These are phyloP conservation scores for Cornus suecica DNA, from an alignment of 148 eudicot genomes.

Conservation along the genomic window DNA sequence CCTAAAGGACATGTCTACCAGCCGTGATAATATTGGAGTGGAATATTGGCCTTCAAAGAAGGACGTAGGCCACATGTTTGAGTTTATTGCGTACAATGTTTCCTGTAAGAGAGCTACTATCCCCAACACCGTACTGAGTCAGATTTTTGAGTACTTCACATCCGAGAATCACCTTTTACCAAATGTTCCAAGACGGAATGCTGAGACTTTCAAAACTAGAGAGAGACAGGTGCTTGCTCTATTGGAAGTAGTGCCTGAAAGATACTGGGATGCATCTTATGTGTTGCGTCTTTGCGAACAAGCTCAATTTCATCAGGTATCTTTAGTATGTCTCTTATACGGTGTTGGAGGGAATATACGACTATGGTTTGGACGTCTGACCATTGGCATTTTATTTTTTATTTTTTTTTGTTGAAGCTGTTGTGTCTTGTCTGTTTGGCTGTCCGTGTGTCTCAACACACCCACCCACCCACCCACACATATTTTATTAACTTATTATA, in stretches of 20 bases:
- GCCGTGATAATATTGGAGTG: constrained; percentile 31
- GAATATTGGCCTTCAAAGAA: constrained; percentile 76
- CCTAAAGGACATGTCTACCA: constrained; percentile 37
- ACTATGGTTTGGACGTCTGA: background rate
- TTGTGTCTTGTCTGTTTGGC: too few species aligned
- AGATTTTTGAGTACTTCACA: constrained; percentile 72
- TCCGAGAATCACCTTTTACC: constrained; percentile 47
- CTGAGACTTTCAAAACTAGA: constrained; percentile 45
- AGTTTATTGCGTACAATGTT: constrained; percentile 68
- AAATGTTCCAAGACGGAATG: constrained; percentile 26
- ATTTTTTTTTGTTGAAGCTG: too few species aligned
- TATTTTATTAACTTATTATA: background rate
- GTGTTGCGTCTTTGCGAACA: constrained; percentile 67
- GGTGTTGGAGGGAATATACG: background rate
- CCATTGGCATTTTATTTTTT: background rate
- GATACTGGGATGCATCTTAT: constrained; percentile 73
- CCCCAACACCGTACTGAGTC: constrained; percentile 52
- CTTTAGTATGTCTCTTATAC: background rate
- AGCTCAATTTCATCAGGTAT: constrained; percentile 84
- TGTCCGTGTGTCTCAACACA: too few species aligned
- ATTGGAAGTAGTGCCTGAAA: constrained; percentile 67
- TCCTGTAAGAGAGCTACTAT: constrained; percentile 57
- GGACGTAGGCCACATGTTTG: constrained; percentile 64
- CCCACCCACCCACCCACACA: too few species aligned
- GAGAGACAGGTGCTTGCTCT: constrained; percentile 80